Base-by-base conservation (phyloP, 495 filamentous ascomycete genomes). In the Aspergillus diversus region DNA sequence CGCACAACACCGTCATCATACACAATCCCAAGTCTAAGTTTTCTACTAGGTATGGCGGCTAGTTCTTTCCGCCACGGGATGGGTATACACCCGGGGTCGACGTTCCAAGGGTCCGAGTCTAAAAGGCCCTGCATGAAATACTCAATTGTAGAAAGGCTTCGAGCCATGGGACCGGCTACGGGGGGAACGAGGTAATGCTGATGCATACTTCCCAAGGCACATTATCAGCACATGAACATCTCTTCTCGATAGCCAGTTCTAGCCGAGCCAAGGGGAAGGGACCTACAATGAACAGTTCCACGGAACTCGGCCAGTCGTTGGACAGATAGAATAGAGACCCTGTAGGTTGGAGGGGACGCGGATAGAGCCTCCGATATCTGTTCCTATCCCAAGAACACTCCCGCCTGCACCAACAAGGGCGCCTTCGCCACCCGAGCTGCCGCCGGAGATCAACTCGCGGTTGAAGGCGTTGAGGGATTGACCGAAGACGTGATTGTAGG, bases 341-440 rank as follows among this genome's bases (percentile, higher is more conserved):
- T 86, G 82, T 56, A 86, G 80, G 21, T 83, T 83, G 0, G 90
- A 88, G 0, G 90, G 90, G 35, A 79, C 80, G 0, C 88, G 79
- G 62, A 91, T 88, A 5, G 85, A 89, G 5, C 89, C 88, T 37
- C 80, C 89, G 49, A 92, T 83, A 66, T 92, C 89, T 1, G 86
- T 87, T 0, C 88, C 89, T 47, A 92, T 85, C 0, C 89, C 89
- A 0, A 91, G 71, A 33, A 81, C 74, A 37, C 83, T 86, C 2
- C 87, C 88, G 2, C 82, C 70, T 1, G 85, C 72, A 1, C 78
- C 86, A 39, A 90, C 63, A n/a, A 91, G 75, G 0, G 88, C 85
- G 0, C 80, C 84, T 69, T 92, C 89, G 51, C 89, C 89, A 13
- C 88, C 87, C 2, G 85, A 86, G 49, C 83, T 87, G 0, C 88